phyloP scores from a whole-genome alignment of 2,329 filamentous ascomycete genomes.

The Epichloe scottii region DNA sequence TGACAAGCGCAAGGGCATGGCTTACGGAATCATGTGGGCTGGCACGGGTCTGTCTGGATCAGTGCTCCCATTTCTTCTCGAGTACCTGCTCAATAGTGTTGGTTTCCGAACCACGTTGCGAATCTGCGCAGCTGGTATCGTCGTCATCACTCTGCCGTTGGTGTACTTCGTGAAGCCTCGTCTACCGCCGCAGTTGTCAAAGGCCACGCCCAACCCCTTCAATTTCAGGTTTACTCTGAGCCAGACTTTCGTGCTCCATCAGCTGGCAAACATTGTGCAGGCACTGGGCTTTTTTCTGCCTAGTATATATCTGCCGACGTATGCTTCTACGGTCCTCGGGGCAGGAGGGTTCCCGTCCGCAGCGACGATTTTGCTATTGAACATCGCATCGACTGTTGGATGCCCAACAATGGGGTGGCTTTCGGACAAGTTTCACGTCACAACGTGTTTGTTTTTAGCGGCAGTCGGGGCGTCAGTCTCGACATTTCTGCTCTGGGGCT shows the following conservation, averaged over 20 bases:
- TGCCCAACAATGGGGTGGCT: slow-evolving; percentile 41
- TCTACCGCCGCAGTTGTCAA: slow-evolving; percentile 23
- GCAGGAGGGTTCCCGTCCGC: slow-evolving; percentile 32
- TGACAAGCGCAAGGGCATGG: slow-evolving; percentile 34
- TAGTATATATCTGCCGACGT: slow-evolving; percentile 44
- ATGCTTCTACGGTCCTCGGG: slow-evolving; percentile 32
- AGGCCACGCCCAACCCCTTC: slow-evolving; percentile 18
- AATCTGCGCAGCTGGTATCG: slow-evolving; percentile 33
- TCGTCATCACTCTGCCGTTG: slow-evolving; percentile 36
- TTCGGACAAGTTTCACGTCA: slow-evolving; percentile 34
- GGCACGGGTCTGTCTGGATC: slow-evolving; percentile 35
- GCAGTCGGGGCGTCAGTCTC: slow-evolving; percentile 39
- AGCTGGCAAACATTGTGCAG: slow-evolving; percentile 41
- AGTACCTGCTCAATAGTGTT: slow-evolving; percentile 29
- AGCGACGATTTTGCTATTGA: slow-evolving; percentile 41
- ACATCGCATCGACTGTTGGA: slow-evolving; percentile 41
- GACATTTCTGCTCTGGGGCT: slow-evolving; percentile 46
- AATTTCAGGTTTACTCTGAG: slow-evolving; percentile 34
- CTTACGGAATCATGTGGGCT: slow-evolving; percentile 43
- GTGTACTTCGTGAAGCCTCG: slow-evolving; percentile 40
- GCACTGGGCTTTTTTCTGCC: slow-evolving; percentile 47
- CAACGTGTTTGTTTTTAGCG: slow-evolving; percentile 38
- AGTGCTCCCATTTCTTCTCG: slow-evolving; percentile 31
- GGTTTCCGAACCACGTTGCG: slow-evolving; percentile 32
- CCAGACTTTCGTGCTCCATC: slow-evolving; percentile 40